Evolutionary conservation across 495 filamentous ascomycete species (phyloP), one percentile per base, ranked within the genome.

Genomic region (Entonaema liquescens): DNA sequence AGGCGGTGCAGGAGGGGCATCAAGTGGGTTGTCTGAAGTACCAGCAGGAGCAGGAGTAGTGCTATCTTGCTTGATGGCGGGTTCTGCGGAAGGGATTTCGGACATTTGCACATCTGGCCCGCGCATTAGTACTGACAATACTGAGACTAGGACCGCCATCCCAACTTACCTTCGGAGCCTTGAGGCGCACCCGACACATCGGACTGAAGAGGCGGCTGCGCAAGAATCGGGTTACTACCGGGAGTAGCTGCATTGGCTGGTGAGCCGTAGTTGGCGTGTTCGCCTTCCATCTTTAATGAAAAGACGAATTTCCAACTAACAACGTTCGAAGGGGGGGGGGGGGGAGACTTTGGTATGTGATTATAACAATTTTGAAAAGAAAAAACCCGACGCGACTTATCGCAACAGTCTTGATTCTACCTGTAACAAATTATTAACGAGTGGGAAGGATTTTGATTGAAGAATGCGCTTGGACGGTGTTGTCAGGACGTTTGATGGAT

Each of bases 11-110:
- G 90, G 88, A 55, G 93, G 92, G 60, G 92, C 93, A 83, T 97
- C 93, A 68, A 95, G 83, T 50, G 91, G 92, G 78, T 95, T 94
- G 79, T 96, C 92, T 47, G 91, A 93, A 59, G 85, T 74, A 63
- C 81, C 81, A 61, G 83, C 82, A 42, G 87, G 84, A 35, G 87
- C 84, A 50, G 83, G 79, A 25, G 82, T 83, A 55, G 78, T 78
- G 68, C 79, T 82, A 62, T 84, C 84, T 72, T 89, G 86, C 68
- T 86, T 86, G 50, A 86, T 84, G 31, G 83, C 78, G 15, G 79
- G 77, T 3, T 82, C 84, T 2, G 61, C 56, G 13, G 67, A 66
- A 63, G 77, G 72, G 8, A 76, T 78, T 65, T 87, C 86, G 55
- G 80, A 77, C 87, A 89, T 89, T 19, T 86, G 81, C 47, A 87